Conservation (phyloP, 495 filamentous ascomycete genomes). For the Aspergillus egyptiacus region DNA sequence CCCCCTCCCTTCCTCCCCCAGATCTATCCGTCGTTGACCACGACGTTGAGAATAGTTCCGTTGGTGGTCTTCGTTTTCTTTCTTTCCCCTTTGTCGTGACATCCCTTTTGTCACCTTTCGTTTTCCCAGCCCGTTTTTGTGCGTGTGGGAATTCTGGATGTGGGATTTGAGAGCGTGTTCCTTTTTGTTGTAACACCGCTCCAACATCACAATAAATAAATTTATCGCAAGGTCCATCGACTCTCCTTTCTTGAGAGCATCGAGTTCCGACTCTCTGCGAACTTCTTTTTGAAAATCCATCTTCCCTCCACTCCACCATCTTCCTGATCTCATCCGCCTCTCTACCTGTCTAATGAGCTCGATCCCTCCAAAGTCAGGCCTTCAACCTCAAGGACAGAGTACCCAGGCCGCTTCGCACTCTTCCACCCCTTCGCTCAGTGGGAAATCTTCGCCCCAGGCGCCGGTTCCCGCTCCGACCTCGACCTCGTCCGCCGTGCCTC, state of each 20-base stretch:
- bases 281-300: background rate
- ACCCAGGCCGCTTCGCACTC: slow-evolving; percentile 44
- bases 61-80: slow-evolving; percentile 19
- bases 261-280: slow-evolving; percentile 2
- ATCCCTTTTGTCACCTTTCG: slow-evolving; percentile 10
- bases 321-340: slow-evolving; percentile 6
- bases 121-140: slow-evolving; percentile 16
- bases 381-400: slow-evolving; percentile 51
- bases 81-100: slow-evolving; percentile 3
- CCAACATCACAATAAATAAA: slow-evolving; percentile 11
- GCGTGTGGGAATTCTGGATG: slow-evolving; percentile 25
- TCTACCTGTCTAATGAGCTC: slow-evolving; percentile 51
- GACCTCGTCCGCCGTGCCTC: slow-evolving; percentile 45
- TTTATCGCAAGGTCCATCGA: background rate
- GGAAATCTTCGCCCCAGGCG: slow-evolving; percentile 43
- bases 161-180: slow-evolving; percentile 20
- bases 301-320: slow-evolving; percentile 1
- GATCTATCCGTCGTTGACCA: slow-evolving; percentile 23
- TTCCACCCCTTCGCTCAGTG: slow-evolving; percentile 53
- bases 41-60: slow-evolving; percentile 16
- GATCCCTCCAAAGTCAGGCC: slow-evolving; percentile 44
- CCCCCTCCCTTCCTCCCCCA: slow-evolving; percentile 6
- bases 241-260: background rate
- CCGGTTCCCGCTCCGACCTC: slow-evolving; percentile 48
- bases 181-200: slow-evolving; percentile 17